phyloP scores from a whole-genome alignment of 768 basidiomycete species.

The Phanerochaete carnosa region DNA sequence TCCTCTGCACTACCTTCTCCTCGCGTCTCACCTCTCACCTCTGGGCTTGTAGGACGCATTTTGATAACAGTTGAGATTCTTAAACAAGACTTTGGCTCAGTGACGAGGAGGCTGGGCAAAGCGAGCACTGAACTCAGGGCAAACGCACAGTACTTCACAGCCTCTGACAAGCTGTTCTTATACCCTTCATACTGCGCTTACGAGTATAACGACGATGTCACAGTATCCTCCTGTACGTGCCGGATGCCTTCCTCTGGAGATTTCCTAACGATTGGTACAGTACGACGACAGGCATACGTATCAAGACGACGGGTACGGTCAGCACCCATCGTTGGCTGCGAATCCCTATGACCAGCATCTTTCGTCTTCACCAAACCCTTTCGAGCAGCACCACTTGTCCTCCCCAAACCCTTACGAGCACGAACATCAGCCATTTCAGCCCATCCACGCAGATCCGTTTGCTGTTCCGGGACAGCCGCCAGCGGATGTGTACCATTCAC shows the following conservation, averaged over 20 bases:
- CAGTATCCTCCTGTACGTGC: conserved; percentile 37
- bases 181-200: background rate
- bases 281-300: conserved; percentile 62
- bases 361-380: conserved; percentile 18
- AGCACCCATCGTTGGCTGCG: conserved; percentile 34
- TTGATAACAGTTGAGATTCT: background rate
- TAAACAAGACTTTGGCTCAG: background rate
- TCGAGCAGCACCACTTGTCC: conserved; percentile 22
- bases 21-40: background rate
- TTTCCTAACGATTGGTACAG: conserved; percentile 27
- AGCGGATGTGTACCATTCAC: conserved; percentile 14
- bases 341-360: conserved; percentile 25
- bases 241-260: background rate
- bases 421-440: conserved; percentile 30
- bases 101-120: background rate
- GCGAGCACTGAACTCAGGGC: background rate
- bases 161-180: background rate
- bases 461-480: conserved; percentile 26
- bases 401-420: conserved; percentile 32
- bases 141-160: background rate
- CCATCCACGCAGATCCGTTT: conserved; percentile 39
- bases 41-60: background rate
- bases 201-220: conserved; percentile 30
- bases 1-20: background rate
- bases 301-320: conserved; percentile 67